Base-by-base conservation (phyloP, 1,284 basidiomycete species). In the Moniliophthora roreri region DNA sequence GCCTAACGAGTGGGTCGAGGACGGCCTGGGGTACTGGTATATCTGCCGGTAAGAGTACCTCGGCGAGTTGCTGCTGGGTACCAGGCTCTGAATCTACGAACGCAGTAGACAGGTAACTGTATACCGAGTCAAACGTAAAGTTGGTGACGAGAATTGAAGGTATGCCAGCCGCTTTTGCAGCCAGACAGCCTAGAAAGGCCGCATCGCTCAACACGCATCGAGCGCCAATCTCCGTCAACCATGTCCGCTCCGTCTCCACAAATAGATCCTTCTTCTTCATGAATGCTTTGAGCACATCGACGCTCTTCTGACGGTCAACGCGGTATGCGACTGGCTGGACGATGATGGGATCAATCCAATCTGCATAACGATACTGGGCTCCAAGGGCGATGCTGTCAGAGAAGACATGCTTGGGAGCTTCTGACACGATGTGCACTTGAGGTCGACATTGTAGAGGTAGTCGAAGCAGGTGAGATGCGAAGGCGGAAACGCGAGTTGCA, bases 101-200 rank as follows among this genome's bases (percentile, higher is more conserved):
- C 3, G 73, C 65, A 0, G 82, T 81, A 1, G 84, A 79, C 18
- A 91, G 81, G 58, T 85, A 90, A 58, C 86, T 89, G 64, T 87
- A 91, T 9, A 90, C 87, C 0, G 88, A 87, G 67, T 91, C 87
- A 65, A 91, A 91, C 0, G 87, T 87, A 65, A 91, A 91, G 69
- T 91, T 91, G 49, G 87, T 89, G 56, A 90, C 78, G 15, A 91
- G 72, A 44, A 84, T 74, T 0, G 85, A 85, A 1, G 88, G 88
- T 23, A 91, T 74, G 0, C 78, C 75, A 0, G 81, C 80, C 32
- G 72, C 65, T 55, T 83, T 80, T 2, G 87, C 89, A 1, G 88
- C 87, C 47, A 86, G 75, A 63, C 44, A 46, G 15, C 44, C 89
- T 90, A 60, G 20, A 63, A 90, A 91, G 1, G 87, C 87, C 3